Evolutionary conservation across 169 alveolate genomes (phyloP).

Genomic region (Cryptosporidium canis): DNA sequence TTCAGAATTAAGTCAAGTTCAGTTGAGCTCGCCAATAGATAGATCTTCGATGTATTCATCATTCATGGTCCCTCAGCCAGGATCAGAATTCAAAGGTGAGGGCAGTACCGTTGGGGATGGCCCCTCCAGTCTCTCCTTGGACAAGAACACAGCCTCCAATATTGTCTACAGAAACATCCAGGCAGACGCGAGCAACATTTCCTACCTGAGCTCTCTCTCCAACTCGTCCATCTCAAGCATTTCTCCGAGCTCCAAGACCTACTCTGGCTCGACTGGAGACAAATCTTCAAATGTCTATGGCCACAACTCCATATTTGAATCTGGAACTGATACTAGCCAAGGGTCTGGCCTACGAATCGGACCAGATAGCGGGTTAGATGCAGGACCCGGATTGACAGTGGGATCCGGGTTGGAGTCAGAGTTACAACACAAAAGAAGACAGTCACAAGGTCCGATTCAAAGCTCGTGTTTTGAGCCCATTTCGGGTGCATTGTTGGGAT

Average conservation of each 20-base stretch:
- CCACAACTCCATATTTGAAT: neutral
- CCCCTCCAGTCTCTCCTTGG: neutral
- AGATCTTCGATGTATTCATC: neutral
- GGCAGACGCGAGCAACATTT: neutral
- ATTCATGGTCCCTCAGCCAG: constrained; percentile 4
- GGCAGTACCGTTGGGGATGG: neutral
- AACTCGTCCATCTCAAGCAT: neutral
- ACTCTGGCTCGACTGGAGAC: neutral
- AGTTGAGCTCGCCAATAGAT: constrained; percentile 22
- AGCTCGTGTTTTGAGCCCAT: neutral
- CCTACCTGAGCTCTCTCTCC: neutral
- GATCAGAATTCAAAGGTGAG: constrained; percentile 3
- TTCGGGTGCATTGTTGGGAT: too few species aligned
- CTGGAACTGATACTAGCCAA: neutral
- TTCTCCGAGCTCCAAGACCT: neutral
- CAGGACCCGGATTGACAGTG: neutral
- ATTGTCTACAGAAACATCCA: constrained; percentile 45
- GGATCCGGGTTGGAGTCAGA: neutral
- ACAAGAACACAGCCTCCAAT: neutral
- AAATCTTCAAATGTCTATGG: neutral
- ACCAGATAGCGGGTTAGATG: neutral
- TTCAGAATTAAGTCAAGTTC: neutral
- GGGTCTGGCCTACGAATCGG: neutral
- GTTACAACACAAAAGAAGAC: too few species aligned
- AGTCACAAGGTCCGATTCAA: too few species aligned